Evolutionary conservation across 805 yeast species (phyloP), one percentile per base, ranked within the genome.

Genomic region (Saccharomycopsis lassenensis): DNA sequence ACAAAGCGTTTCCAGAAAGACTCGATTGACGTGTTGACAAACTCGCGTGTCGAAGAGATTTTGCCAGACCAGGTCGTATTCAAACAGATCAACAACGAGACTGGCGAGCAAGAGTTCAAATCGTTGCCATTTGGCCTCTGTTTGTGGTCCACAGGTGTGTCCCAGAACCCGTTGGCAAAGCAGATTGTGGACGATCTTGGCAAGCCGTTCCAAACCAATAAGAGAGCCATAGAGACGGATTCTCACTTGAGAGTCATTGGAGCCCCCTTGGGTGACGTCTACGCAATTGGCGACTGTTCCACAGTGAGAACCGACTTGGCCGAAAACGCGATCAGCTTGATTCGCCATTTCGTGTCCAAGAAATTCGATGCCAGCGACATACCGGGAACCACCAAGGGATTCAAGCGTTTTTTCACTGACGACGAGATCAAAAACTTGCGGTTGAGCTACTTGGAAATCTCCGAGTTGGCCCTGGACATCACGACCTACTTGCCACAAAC

Each of bases 81-180:
- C 54, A 64, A 67, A 30, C 78, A 74, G 49, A 62, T 58, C 39
- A 56, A 62, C 35, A 43, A 47, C 2, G 61, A 56, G 17, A 63
- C 67, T 14, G 71, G 70, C 14, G 57, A 55, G 22, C 47, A 48
- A 16, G 57, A 49, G 24, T 35, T 53, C 24, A 71, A 67, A 51
- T 66, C 68, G 40, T 54, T 78, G 34, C 78, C 83, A 31, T 77
- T 67, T 42, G 86, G 86, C 8, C 52, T 78, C 24, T 75, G 84
- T 51, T 52, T 78, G 31, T 78, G 86, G 86, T 76, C 84, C 1
- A 78, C 86, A 1, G 86, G 86, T 42, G 81, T 77, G 26, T 72
- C 80, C 5, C 77, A 72, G 47, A 68, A 73, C 42, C 79, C 77
- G 11, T 52, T 78, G 33, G 76, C 82, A 5, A 65, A 66, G 50